These are phyloP conservation scores for Boeremia exigua DNA, from an alignment of 2,329 filamentous ascomycete genomes.

Conservation along the genomic window DNA sequence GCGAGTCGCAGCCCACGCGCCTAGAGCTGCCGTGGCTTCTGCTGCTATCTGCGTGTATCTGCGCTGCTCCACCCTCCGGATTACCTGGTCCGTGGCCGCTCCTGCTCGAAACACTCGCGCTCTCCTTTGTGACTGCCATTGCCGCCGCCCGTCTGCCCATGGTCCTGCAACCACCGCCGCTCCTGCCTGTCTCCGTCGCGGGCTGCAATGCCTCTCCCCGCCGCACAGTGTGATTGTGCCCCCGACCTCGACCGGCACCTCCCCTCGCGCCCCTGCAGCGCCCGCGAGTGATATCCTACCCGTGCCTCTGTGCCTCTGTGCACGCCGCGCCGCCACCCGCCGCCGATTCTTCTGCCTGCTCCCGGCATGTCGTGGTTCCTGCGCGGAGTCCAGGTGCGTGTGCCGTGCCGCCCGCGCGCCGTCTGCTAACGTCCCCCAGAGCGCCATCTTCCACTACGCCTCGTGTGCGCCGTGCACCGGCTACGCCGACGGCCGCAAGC, in stretches of 20 bases:
- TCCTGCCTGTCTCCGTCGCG: constrained; percentile 37
- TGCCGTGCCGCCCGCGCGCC: background rate
- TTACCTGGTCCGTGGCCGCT: constrained; percentile 10
- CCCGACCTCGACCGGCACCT: constrained; percentile 5
- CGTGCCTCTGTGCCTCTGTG: background rate
- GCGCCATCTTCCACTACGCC: constrained; percentile 77
- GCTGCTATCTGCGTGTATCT: background rate
- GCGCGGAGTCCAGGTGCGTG: constrained; percentile 57
- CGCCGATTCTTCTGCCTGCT: background rate
- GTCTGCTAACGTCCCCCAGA: constrained; percentile 51
- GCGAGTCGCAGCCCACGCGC: constrained; percentile 8
- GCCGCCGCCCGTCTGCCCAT: constrained; percentile 4
- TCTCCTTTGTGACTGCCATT: constrained; percentile 1
- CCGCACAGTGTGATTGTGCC: constrained; percentile 12
- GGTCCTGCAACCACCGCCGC: constrained; percentile 53
- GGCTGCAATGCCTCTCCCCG: constrained; percentile 31
- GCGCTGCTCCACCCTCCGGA: constrained; percentile 12
- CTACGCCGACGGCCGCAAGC: constrained; percentile 71
- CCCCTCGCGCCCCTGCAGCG: background rate
- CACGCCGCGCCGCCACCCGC: background rate
- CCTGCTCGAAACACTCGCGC: constrained; percentile 18
- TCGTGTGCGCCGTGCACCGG: constrained; percentile 81
- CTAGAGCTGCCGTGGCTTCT: constrained; percentile 14
- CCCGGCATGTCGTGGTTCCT: constrained; percentile 48
- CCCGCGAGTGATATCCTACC: constrained; percentile 2